Evolutionary conservation across 495 filamentous ascomycete genomes (phyloP).

Genomic region (Venustampulla echinocandica): DNA sequence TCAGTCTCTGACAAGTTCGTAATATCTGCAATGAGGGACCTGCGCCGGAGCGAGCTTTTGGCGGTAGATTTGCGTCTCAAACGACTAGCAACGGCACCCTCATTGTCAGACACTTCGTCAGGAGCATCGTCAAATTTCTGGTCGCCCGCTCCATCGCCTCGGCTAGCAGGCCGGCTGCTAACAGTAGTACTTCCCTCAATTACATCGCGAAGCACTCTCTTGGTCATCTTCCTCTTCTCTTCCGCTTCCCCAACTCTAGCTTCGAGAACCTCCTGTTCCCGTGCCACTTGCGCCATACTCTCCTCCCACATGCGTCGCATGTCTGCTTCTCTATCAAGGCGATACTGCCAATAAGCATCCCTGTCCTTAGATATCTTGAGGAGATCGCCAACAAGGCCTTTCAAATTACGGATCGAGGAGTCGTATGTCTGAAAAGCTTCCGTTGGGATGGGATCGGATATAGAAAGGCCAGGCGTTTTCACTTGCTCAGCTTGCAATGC

Average conservation of each 20-base stretch:
- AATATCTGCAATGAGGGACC: constrained; percentile 52
- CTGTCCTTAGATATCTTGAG: constrained; percentile 86
- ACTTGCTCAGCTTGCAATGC: constrained; percentile 67
- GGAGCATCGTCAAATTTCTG: constrained; percentile 27
- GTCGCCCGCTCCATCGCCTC: constrained; percentile 20
- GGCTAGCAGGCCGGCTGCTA: constrained; percentile 35
- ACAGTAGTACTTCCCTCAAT: constrained; percentile 52
- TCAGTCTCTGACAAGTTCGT: constrained; percentile 67
- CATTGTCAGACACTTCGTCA: constrained; percentile 17
- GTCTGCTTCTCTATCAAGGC: constrained; percentile 79
- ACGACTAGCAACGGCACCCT: constrained; percentile 21
- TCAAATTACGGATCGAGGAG: constrained; percentile 77
- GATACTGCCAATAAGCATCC: constrained; percentile 93
- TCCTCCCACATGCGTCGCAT: constrained; percentile 96
- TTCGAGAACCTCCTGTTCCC: constrained; percentile 87
- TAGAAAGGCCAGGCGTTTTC: constrained; percentile 56
- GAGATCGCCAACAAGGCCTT: constrained; percentile 76
- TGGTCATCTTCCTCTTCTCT: constrained; percentile 79
- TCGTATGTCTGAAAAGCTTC: constrained; percentile 85
- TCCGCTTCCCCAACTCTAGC: constrained; percentile 82
- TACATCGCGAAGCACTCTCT: constrained; percentile 80
- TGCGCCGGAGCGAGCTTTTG: constrained; percentile 36
- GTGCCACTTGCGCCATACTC: constrained; percentile 88
- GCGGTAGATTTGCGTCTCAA: constrained; percentile 36
- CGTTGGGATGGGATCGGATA: constrained; percentile 65